Percentiles rank a stretch among this genome's conserved stretches.
Evolutionary conservation across 805 yeast species (phyloP).

Genomic region (Metschnikowia colocasiae): DNA sequence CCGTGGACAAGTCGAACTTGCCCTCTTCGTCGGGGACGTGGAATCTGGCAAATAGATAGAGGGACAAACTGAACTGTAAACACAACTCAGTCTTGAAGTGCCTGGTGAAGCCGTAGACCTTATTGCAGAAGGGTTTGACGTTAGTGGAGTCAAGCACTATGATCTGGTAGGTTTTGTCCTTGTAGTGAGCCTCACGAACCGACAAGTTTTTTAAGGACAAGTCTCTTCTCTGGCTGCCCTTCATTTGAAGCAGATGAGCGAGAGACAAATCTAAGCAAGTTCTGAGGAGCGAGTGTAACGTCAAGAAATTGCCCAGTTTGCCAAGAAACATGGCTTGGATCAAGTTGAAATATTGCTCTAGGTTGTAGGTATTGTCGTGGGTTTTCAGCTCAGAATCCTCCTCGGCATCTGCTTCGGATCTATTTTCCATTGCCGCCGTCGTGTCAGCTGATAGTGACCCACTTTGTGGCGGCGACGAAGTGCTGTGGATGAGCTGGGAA

Average conservation of each 20-base stretch:
- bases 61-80: conserved; percentile 25
- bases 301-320: conserved; percentile 7
- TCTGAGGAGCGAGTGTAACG: conserved; percentile 22
- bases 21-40: conserved; percentile 28
- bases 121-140: not conserved
- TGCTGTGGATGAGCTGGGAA: conserved; percentile 2
- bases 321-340: not conserved
- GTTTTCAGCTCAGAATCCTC: not conserved
- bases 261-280: conserved; percentile 27
- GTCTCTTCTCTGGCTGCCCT: conserved; percentile 25
- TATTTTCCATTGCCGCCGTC: not conserved
- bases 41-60: conserved; percentile 27
- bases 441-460: not conserved
- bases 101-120: not conserved
- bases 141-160: conserved; percentile 1
- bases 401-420: not conserved
- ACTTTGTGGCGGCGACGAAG: not conserved
- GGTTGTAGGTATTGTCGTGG: not conserved
- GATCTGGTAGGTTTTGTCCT: not conserved
- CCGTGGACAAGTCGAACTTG: conserved; percentile 15
- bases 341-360: conserved; percentile 2
- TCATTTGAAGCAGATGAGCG: conserved; percentile 20
- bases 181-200: not conserved
- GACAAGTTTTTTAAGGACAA: conserved; percentile 21
- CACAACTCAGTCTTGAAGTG: conserved; percentile 21